Base-by-base conservation (phyloP, 768 basidiomycete species). In the Pulveroboletus sp. region DNA sequence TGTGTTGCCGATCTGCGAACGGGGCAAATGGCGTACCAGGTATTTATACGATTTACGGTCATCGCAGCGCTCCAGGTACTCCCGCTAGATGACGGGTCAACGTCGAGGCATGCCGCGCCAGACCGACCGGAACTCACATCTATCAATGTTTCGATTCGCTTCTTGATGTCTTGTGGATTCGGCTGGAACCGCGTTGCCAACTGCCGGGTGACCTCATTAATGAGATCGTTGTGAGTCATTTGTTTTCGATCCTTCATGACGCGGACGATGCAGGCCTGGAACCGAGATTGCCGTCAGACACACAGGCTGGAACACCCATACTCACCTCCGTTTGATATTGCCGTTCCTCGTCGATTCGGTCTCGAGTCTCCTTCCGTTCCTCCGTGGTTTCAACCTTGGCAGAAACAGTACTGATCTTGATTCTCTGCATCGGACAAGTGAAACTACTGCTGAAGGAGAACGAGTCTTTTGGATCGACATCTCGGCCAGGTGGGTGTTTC, bases 191-290 rank as follows among this genome's bases (percentile, higher is more conserved):
- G 82, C 49, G 74, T 74, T 17, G 88, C 75, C 4, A 99, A 70
- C 58, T 97, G 95, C 19, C 83, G 80, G 38, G 90, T 91, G 29
- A 93, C 92, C 68, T 98, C 94, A 58, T 85, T 87, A 52, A 97
- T 76, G 13, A 99, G 78, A 48, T 93, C 91, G 51, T 83, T 90
- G 61, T 97, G 92, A 6, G 76, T 71, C 83, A 98, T 85, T 46
- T 80, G 79, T 64, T 97, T 97, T 47, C 93, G 75, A 63, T 92
- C 86, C 71, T 98, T 98, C 95, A 99, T 98, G 24, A 97, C 84
- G 27, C 96, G 85, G 22, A 99, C 96, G 54, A 98, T 87, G 62
- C 92, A 97, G 2, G 96, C 96, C 94, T 99, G 54, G n/a, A 12
- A 41, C 3, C 41, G n/a, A 19, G 27, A 29, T 26, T 8, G 4